These are phyloP conservation scores for Lolium perenne DNA, from an alignment of 176 grass and related monocot species.

Conservation along the genomic window DNA sequence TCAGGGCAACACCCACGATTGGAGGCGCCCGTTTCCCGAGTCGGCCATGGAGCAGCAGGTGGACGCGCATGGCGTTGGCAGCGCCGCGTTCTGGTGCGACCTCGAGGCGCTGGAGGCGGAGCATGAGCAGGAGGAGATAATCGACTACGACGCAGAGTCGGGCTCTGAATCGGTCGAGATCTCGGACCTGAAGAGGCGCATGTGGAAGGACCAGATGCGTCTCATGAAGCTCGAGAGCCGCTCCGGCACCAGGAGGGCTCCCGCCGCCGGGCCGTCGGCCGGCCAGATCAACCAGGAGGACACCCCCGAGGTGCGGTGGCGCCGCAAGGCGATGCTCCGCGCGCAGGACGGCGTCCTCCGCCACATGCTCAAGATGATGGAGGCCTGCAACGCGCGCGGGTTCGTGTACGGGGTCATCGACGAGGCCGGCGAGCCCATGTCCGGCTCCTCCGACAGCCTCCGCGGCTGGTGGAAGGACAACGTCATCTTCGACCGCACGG, in stretches of 20 bases:
- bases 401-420: constrained; percentile 85
- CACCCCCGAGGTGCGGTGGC: constrained; percentile 41
- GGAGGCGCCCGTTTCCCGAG: constrained; percentile 2
- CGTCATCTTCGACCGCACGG: constrained; percentile 70
- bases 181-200: constrained; percentile 57
- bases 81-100: neutral
- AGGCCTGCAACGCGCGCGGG: constrained; percentile 67
- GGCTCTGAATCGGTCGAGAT: constrained; percentile 42
- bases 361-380: constrained; percentile 87
- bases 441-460: constrained; percentile 74
- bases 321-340: constrained; percentile 56
- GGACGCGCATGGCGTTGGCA: neutral
- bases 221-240: constrained; percentile 54
- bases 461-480: constrained; percentile 75
- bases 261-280: neutral
- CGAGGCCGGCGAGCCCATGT: constrained; percentile 62
- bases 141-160: constrained; percentile 17
- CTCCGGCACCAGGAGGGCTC: neutral
- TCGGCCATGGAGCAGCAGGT: constrained; percentile 27
- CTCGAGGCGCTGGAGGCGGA: neutral
- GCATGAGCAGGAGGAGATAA: neutral
- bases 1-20: neutral
- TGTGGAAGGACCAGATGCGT: constrained; percentile 77
- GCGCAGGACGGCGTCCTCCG: constrained; percentile 75
- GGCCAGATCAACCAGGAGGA: neutral